phyloP scores from a whole-genome alignment of 2,329 filamentous ascomycete species.

The Aspergillus phoenicis region DNA sequence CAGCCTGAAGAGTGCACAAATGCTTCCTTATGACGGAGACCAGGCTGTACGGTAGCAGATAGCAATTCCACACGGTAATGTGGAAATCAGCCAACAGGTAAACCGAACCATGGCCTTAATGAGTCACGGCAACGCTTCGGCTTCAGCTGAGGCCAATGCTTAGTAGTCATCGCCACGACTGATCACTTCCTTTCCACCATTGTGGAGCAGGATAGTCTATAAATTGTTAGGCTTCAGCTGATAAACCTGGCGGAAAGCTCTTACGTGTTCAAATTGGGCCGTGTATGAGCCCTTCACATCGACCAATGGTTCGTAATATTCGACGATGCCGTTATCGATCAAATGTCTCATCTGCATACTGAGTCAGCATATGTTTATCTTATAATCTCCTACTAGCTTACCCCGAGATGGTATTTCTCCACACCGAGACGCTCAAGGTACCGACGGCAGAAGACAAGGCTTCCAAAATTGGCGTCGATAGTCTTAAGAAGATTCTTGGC shows the following conservation, averaged over 20 bases:
- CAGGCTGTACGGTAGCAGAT: too few species aligned
- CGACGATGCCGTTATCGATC: slow-evolving; percentile 59
- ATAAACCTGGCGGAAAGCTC: slow-evolving; percentile 5
- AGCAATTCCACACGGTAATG: too few species aligned
- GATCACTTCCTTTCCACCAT: slow-evolving; percentile 53
- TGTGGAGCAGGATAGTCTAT: slow-evolving; percentile 53
- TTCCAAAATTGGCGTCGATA: slow-evolving; percentile 65
- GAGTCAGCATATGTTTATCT: slow-evolving; percentile 18
- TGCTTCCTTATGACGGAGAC: too few species aligned
- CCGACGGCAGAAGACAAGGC: slow-evolving; percentile 62
- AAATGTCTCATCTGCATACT: slow-evolving; percentile 58
- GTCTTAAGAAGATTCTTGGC: slow-evolving; percentile 61
- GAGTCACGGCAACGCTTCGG: neutral
- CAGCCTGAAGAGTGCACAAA: too few species aligned
- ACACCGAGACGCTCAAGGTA: slow-evolving; percentile 66
- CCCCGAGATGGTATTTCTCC: slow-evolving; percentile 61
- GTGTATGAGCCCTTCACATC: slow-evolving; percentile 64
- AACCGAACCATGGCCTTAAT: too few species aligned
- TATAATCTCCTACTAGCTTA: slow-evolving; percentile 41
- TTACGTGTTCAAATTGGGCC: slow-evolving; percentile 65
- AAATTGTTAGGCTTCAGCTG: slow-evolving; percentile 5
- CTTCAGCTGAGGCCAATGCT: neutral
- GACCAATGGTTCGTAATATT: slow-evolving; percentile 59
- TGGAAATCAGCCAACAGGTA: too few species aligned
- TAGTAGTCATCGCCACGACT: slow-evolving; percentile 59